phyloP scores from a whole-genome alignment of 352 stramenopile species.

The Pseudoperonospora humuli region DNA sequence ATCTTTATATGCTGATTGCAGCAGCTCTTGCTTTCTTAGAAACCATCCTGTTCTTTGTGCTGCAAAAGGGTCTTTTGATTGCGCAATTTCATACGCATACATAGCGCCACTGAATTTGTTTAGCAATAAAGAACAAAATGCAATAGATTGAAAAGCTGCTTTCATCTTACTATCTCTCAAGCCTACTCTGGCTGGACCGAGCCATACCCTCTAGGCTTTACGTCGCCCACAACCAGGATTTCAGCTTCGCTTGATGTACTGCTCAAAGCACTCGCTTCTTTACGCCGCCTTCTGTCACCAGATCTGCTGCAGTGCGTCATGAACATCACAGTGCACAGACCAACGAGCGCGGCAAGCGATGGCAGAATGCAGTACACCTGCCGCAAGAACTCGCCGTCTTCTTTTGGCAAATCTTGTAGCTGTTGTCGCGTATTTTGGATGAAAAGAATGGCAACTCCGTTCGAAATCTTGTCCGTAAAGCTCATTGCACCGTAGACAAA shows the following conservation, averaged over 20 bases:
- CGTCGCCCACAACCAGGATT: constrained; percentile 14
- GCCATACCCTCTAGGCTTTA: constrained; percentile 12
- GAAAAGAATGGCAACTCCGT: constrained; percentile 69
- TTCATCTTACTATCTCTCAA: background rate
- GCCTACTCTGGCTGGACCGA: constrained; percentile 5
- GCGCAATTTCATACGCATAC: too few relatives aligned
- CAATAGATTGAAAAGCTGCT: too few relatives aligned
- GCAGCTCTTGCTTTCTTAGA: too few relatives aligned
- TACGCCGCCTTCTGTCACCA: constrained; percentile 15
- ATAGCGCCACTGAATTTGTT: too few relatives aligned
- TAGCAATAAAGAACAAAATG: too few relatives aligned
- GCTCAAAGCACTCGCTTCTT: constrained; percentile 16
- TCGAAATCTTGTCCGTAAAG: constrained; percentile 85
- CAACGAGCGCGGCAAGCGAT: constrained; percentile 48
- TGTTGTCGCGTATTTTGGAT: constrained; percentile 79
- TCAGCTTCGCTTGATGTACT: constrained; percentile 27
- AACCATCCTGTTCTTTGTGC: too few relatives aligned
- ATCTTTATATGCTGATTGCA: too few relatives aligned
- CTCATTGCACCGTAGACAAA: constrained; percentile 86
- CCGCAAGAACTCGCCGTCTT: constrained; percentile 65
- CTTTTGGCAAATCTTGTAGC: constrained; percentile 38
- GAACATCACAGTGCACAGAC: constrained; percentile 56
- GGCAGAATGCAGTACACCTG: constrained; percentile 69
- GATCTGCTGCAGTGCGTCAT: constrained; percentile 60
- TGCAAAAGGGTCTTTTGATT: too few relatives aligned